phyloP scores from a whole-genome alignment of 2,329 filamentous ascomycete species.

The Leptodontidium sp. region DNA sequence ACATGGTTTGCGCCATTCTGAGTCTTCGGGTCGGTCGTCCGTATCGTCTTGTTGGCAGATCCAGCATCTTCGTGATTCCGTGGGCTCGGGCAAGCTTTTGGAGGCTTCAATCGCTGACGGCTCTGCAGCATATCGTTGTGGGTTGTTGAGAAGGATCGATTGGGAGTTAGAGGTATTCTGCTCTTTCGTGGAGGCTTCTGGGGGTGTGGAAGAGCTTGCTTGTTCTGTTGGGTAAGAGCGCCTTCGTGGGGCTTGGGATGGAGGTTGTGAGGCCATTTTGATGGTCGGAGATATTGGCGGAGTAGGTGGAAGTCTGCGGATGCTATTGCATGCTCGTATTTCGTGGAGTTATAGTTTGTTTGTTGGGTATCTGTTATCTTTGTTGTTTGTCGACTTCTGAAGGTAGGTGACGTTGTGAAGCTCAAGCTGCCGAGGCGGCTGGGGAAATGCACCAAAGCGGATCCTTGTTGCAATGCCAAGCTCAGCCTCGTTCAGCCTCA shows the following conservation, averaged over 20 bases:
- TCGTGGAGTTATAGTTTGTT: neutral
- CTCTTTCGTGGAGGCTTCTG: conserved; percentile 2
- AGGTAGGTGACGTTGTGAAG: neutral
- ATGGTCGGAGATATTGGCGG: neutral
- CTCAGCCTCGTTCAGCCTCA: conserved; percentile 7
- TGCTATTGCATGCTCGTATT: conserved; percentile 1
- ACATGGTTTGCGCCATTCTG: conserved; percentile 85
- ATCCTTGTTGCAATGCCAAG: conserved; percentile 4
- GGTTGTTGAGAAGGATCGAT: conserved; percentile 14
- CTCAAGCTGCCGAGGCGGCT: conserved; percentile 13
- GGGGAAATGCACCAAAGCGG: neutral
- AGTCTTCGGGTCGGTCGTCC: conserved; percentile 54
- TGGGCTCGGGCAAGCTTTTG: neutral
- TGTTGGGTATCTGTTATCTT: neutral
- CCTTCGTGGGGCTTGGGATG: conserved; percentile 29
- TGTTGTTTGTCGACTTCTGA: conserved; percentile 7
- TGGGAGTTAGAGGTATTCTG: neutral
- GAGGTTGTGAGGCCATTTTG: conserved; percentile 30
- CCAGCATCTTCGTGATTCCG: conserved; percentile 60
- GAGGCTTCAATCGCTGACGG: conserved; percentile 4
- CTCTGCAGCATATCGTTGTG: neutral
- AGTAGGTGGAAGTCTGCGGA: neutral
- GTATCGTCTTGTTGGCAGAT: conserved; percentile 68
- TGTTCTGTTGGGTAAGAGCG: conserved; percentile 25
- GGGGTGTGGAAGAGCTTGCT: conserved; percentile 16